These are phyloP conservation scores for Graphiopsis chlorocephala DNA, from an alignment of 2,329 filamentous ascomycete genomes.

Conservation along the genomic window DNA sequence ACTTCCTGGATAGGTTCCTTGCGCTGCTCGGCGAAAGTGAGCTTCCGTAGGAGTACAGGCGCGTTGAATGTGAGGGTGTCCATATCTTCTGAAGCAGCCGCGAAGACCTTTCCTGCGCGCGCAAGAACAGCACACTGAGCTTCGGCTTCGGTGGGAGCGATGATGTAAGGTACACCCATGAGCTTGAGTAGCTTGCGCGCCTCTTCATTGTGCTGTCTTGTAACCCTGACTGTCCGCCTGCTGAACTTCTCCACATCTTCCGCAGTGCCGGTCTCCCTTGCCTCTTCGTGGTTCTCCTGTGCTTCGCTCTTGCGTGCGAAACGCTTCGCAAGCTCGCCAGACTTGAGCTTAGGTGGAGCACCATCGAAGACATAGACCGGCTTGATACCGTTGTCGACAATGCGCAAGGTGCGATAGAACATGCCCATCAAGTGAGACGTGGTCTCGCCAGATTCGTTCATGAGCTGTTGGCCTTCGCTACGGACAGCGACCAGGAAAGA, in stretches of 20 bases:
- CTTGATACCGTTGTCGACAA: constrained; percentile 98
- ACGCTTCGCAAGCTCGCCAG: constrained; percentile 91
- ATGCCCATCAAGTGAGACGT: constrained; percentile 99
- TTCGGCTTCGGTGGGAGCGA: constrained; percentile 95
- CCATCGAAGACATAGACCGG: constrained; percentile 98
- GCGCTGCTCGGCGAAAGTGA: constrained; percentile 95
- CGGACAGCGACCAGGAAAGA: constrained; percentile 97
- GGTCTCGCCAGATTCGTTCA: constrained; percentile 90
- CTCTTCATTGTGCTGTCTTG: constrained; percentile 93
- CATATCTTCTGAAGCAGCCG: constrained; percentile 97
- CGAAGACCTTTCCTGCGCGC: constrained; percentile 89
- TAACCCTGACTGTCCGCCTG: constrained; percentile 85
- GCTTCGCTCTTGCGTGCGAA: constrained; percentile 94
- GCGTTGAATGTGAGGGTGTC: constrained; percentile 95
- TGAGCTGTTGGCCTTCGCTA: constrained; percentile 93
- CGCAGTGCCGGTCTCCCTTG: constrained; percentile 93
- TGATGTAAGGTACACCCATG: constrained; percentile 94
- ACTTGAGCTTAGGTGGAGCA: constrained; percentile 94
- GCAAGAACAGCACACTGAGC: constrained; percentile 92
- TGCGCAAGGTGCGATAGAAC: constrained; percentile 97
- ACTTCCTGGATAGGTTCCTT: constrained; percentile 99
- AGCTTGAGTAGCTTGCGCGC: constrained; percentile 86
- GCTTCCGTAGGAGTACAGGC: constrained; percentile 83
- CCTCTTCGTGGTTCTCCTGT: constrained; percentile 84
- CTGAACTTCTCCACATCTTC: constrained; percentile 99